Conservation (phyloP, 495 filamentous ascomycete species). For the Viridothelium virens region DNA sequence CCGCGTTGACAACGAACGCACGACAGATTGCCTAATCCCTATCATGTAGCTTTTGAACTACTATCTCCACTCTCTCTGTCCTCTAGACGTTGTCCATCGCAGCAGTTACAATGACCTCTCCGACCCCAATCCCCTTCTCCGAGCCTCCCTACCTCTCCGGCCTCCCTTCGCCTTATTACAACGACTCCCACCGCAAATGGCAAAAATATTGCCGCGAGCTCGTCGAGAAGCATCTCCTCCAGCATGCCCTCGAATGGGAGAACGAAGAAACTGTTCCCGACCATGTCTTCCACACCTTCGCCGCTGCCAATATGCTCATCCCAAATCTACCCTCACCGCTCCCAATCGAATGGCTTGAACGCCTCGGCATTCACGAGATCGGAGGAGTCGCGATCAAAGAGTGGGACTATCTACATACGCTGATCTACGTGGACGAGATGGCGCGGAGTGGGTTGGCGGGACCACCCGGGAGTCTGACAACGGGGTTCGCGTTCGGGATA, state of each 20-base stretch:
- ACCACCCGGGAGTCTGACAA: slow-evolving; percentile 52
- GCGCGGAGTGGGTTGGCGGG: slow-evolving; percentile 54
- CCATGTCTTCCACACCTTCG: slow-evolving; percentile 45
- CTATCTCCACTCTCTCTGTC: background rate
- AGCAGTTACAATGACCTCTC: slow-evolving; percentile 10
- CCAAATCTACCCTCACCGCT: slow-evolving; percentile 52
- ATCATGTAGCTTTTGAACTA: background rate
- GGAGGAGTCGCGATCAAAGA: slow-evolving; percentile 62
- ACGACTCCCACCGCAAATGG: slow-evolving; percentile 51
- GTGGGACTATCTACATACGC: slow-evolving; percentile 63
- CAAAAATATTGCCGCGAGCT: slow-evolving; percentile 61
- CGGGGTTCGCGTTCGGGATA: slow-evolving; percentile 63
- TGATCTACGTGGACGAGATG: slow-evolving; percentile 66
- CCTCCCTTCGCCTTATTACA: slow-evolving; percentile 64
- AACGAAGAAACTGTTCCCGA: slow-evolving; percentile 51
- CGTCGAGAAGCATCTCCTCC: slow-evolving; percentile 50
- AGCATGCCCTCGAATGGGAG: slow-evolving; percentile 61
- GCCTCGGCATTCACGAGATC: slow-evolving; percentile 55
- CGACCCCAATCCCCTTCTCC: slow-evolving; percentile 54
- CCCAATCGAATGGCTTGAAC: slow-evolving; percentile 58
- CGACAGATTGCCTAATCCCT: too few relatives aligned
- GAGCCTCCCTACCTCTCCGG: slow-evolving; percentile 64
- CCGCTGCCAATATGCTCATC: slow-evolving; percentile 38
- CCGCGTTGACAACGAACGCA: too few relatives aligned
- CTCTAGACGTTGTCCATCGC: slow-evolving; percentile 8